Percentiles rank a stretch among this genome's conserved stretches.
phyloP scores from a whole-genome alignment of 352 stramenopile genomes.

The Phytophthora idaei region DNA sequence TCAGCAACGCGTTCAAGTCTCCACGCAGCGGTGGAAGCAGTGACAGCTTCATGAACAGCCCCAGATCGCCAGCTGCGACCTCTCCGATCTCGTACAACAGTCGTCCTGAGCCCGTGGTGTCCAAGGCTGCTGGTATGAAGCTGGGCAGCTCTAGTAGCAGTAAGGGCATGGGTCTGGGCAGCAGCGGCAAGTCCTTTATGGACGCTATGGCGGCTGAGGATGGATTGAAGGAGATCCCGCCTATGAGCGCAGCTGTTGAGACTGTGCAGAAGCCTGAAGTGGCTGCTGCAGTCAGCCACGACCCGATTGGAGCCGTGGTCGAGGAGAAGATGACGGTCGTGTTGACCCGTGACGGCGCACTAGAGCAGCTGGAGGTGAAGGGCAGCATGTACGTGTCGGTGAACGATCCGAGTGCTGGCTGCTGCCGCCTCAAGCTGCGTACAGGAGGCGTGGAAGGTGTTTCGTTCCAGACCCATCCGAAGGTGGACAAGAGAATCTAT shows the following conservation, averaged over 20 bases:
- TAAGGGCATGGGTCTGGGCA: constrained; percentile 64
- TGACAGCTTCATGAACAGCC: constrained; percentile 50
- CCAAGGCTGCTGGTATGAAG: constrained; percentile 77
- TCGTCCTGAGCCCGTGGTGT: constrained; percentile 45
- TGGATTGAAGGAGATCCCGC: constrained; percentile 85
- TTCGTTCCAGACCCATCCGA: constrained; percentile 87
- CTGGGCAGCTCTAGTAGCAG: constrained; percentile 48
- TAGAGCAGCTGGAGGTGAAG: constrained; percentile 90
- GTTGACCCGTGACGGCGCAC: constrained; percentile 78
- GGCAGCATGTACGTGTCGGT: constrained; percentile 85
- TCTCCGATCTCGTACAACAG: constrained; percentile 77
- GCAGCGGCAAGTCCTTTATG: constrained; percentile 82
- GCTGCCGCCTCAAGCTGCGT: constrained; percentile 77
- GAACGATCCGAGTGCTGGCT: constrained; percentile 73
- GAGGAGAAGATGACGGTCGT: constrained; percentile 90
- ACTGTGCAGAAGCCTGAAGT: constrained; percentile 63
- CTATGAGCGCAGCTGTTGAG: constrained; percentile 77
- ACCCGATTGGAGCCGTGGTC: constrained; percentile 82
- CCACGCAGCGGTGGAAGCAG: constrained; percentile 51
- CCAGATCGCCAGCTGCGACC: constrained; percentile 44
- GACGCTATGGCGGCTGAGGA: constrained; percentile 88
- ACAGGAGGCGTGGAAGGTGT: constrained; percentile 72
- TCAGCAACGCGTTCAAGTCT: constrained; percentile 73
- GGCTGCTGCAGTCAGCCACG: constrained; percentile 69
- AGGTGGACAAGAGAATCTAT: constrained; percentile 89